Conservation (phyloP, 768 basidiomycete species). For the Pleurotus tuber-regium region DNA sequence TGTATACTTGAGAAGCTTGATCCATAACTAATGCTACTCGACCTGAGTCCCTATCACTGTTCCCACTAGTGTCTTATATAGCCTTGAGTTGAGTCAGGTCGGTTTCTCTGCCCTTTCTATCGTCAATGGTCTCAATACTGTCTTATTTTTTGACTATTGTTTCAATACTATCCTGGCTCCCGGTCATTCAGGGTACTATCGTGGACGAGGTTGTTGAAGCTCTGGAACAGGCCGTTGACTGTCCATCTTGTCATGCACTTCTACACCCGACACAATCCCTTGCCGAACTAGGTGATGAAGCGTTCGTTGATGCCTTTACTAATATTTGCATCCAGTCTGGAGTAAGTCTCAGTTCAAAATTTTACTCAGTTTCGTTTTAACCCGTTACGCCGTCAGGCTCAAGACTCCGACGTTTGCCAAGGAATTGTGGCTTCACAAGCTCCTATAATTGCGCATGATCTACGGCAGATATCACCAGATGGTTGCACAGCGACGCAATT, state of each 20-base stretch:
- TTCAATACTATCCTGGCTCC: not conserved
- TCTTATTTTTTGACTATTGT: not conserved
- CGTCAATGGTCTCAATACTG: no score
- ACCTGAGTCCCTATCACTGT: no score
- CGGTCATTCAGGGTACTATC: not conserved
- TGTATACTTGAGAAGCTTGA: no score
- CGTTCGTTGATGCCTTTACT: conserved; percentile 24
- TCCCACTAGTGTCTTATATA: no score
- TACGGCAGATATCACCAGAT: conserved; percentile 29
- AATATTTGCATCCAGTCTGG: conserved; percentile 23
- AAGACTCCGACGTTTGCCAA: conserved; percentile 35
- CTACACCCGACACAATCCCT: conserved; percentile 29
- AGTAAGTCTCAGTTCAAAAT: conserved; percentile 13
- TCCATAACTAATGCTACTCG: no score
- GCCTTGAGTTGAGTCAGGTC: no score
- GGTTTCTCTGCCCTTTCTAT: not conserved
- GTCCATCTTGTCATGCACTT: conserved; percentile 26
- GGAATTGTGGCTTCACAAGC: conserved; percentile 30
- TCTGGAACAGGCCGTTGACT: conserved; percentile 23
- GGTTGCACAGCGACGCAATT: conserved; percentile 32
- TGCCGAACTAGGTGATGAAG: conserved; percentile 27
- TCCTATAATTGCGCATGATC: conserved; percentile 37
- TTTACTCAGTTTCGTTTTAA: not conserved
- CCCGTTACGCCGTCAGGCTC: conserved; percentile 19
- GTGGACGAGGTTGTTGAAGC: conserved; percentile 16